Evolutionary conservation across 495 filamentous ascomycete species (phyloP).

Genomic region (Trichoderma asperelloides): DNA sequence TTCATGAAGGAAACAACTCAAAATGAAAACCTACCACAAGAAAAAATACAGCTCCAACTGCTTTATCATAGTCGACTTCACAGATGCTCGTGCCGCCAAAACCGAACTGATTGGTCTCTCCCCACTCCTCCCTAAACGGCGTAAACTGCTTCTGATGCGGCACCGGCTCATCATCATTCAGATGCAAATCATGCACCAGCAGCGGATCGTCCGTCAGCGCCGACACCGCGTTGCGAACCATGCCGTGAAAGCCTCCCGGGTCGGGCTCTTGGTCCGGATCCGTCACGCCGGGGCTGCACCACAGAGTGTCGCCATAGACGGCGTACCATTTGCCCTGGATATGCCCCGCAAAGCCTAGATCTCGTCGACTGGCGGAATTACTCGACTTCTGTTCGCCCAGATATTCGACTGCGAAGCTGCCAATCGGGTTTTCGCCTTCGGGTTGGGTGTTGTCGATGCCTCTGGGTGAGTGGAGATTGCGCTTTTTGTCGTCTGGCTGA

Average conservation of each 20-base stretch:
- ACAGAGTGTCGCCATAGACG: conserved; percentile 29
- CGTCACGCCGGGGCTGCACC: conserved; percentile 24
- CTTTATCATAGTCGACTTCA: conserved; percentile 18
- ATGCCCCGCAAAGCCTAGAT: conserved; percentile 33
- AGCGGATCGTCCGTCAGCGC: conserved; percentile 24
- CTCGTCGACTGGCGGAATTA: conserved; percentile 30
- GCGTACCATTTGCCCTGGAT: conserved; percentile 28
- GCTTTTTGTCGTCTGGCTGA: background rate
- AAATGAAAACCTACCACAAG: conserved; percentile 17
- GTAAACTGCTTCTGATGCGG: conserved; percentile 25
- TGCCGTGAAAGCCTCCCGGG: conserved; percentile 24
- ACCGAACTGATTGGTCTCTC: conserved; percentile 22
- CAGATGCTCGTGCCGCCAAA: conserved; percentile 31
- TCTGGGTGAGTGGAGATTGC: background rate
- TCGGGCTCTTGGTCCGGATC: conserved; percentile 19
- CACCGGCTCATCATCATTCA: conserved; percentile 24
- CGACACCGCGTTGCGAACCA: conserved; percentile 27
- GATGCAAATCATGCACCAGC: conserved; percentile 19
- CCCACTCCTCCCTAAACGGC: conserved; percentile 25
- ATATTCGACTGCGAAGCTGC: conserved; percentile 13
- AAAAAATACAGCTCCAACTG: conserved; percentile 21
- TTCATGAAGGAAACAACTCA: too few species aligned
- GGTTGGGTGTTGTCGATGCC: conserved; percentile 26
- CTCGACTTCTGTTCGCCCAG: conserved; percentile 27
- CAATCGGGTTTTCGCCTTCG: conserved; percentile 23